Percentiles rank a stretch among this genome's conserved stretches.
Evolutionary conservation across 2,329 filamentous ascomycete genomes (phyloP).

Genomic region (Pestalotiopsis sp.): DNA sequence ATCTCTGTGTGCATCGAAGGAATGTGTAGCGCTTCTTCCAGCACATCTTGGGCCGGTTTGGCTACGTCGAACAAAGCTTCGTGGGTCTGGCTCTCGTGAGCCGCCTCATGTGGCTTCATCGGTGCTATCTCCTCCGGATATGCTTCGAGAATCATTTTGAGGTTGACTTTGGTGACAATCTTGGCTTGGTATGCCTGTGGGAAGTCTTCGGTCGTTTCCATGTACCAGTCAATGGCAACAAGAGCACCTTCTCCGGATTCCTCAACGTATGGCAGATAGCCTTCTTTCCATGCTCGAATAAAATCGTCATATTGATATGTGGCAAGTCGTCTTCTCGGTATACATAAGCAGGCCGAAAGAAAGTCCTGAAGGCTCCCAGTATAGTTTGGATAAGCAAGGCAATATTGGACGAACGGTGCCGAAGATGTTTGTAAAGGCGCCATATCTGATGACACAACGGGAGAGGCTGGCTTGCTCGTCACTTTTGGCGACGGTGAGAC

Average conservation of each 20-base stretch:
- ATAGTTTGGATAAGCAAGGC: conserved; percentile 30
- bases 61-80: not conserved
- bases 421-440: not conserved
- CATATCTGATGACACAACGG: not conserved
- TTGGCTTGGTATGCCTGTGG: conserved; percentile 22
- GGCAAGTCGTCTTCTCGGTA: conserved; percentile 30
- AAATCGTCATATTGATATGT: conserved; percentile 37
- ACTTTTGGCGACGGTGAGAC: not conserved
- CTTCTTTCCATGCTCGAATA: conserved; percentile 34
- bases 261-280: conserved; percentile 31
- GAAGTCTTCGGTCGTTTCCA: conserved; percentile 31
- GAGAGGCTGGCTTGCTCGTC: not conserved
- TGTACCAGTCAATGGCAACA: conserved; percentile 36
- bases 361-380: conserved; percentile 30
- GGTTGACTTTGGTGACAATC: conserved; percentile 32
- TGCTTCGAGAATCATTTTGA: conserved; percentile 26
- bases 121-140: conserved; percentile 27
- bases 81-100: not conserved
- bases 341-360: conserved; percentile 28
- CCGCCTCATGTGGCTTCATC: not conserved
- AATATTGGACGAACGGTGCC: conserved; percentile 30
- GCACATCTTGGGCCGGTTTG: not conserved
- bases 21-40: not conserved
- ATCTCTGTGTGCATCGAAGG: not conserved
- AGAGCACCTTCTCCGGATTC: conserved; percentile 26